These are phyloP conservation scores for Rhodotorula taiwanensis DNA, from an alignment of 768 basidiomycete genomes.

Conservation along the genomic window DNA sequence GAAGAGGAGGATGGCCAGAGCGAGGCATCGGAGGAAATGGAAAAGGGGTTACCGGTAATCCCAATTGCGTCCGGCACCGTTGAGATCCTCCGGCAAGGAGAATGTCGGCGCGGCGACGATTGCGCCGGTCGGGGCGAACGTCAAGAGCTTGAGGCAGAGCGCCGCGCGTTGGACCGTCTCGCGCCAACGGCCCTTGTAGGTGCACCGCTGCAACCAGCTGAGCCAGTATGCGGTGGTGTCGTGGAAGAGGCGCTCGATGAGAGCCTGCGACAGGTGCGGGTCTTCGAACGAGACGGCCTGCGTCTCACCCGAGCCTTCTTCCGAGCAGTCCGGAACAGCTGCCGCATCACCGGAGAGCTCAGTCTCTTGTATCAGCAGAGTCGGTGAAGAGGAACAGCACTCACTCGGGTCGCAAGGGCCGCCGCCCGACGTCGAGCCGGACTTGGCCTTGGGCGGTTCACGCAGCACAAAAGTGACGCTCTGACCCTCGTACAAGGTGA, in stretches of 20 bases:
- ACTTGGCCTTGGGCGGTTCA: conserved; percentile 52
- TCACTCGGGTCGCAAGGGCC: conserved; percentile 4
- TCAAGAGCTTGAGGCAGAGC: conserved; percentile 65
- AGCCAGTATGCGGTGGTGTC: conserved; percentile 79
- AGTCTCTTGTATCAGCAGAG: background rate
- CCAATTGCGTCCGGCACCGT: conserved; percentile 37
- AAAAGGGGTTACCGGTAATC: conserved; percentile 49
- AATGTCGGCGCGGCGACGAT: conserved; percentile 94
- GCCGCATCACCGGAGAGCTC: no score
- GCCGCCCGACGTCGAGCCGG: conserved; percentile 5
- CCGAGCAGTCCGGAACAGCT: conserved; percentile 12
- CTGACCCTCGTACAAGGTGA: conserved; percentile 75
- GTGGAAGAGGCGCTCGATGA: conserved; percentile 44
- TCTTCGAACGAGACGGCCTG: conserved; percentile 10
- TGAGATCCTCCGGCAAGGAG: conserved; percentile 64
- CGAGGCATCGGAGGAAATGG: no score
- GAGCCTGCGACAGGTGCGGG: conserved; percentile 20
- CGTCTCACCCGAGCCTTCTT: conserved; percentile 1
- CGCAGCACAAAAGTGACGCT: conserved; percentile 80
- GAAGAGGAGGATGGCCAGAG: no score
- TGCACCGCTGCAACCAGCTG: conserved; percentile 78
- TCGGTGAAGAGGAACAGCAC: background rate
- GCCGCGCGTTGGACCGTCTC: conserved; percentile 89
- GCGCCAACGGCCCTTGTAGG: conserved; percentile 89
- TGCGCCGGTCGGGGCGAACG: conserved; percentile 54